phyloP scores from a whole-genome alignment of 495 filamentous ascomycete species.

The Neurospora cerealis region DNA sequence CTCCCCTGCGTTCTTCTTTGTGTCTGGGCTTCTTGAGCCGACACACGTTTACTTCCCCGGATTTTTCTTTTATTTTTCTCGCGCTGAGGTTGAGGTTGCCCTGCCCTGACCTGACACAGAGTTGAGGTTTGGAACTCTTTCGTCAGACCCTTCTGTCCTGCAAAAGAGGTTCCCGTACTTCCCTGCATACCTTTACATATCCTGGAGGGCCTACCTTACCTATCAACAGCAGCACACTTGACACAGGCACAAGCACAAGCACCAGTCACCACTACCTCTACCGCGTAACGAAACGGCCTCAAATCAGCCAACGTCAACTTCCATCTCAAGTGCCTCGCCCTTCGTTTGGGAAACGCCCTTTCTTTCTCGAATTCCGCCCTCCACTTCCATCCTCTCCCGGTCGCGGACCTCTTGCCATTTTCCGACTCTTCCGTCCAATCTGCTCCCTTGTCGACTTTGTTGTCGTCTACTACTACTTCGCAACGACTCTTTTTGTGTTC shows the following conservation, averaged over 20 bases:
- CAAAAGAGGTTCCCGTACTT: background rate
- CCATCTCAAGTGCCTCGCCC: conserved; percentile 1
- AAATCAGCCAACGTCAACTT: background rate
- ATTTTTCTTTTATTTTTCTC: background rate
- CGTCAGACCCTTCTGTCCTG: background rate
- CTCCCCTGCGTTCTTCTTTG: conserved; percentile 10
- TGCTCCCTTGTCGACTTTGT: background rate
- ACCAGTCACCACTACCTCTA: background rate
- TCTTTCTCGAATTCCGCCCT: conserved; percentile 16
- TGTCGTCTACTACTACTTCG: conserved; percentile 1
- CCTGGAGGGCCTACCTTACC: background rate
- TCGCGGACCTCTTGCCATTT: conserved; percentile 7
- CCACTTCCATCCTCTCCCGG: background rate
- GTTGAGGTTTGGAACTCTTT: background rate
- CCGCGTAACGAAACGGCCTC: background rate
- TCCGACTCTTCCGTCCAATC: background rate
- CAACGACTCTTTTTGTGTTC: background rate
- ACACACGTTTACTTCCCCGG: background rate
- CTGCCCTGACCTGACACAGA: background rate
- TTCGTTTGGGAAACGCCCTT: conserved; percentile 14
- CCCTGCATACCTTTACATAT: background rate
- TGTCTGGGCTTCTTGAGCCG: background rate
- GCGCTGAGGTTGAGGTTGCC: background rate
- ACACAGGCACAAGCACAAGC: background rate
- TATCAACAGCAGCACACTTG: background rate